These are phyloP conservation scores for Ustilago curta DNA, from an alignment of 1,284 basidiomycete genomes.

Conservation along the genomic window DNA sequence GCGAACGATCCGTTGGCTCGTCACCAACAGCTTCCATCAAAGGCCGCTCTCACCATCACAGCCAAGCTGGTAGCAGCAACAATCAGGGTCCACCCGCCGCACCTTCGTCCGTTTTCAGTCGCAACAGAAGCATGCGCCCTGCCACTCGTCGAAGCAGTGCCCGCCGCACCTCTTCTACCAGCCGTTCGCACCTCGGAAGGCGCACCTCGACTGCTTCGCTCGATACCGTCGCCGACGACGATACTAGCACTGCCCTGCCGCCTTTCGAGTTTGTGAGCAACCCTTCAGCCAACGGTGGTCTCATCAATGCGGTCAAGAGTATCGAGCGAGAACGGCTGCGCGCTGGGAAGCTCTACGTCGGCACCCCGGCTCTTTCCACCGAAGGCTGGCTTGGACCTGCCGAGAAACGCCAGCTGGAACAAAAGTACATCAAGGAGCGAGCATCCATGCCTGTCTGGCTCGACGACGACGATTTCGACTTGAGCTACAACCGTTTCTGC, in stretches of 20 bases:
- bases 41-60: constrained; percentile 19
- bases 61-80: constrained; percentile 9
- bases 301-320: constrained; percentile 67
- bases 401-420: constrained; percentile 74
- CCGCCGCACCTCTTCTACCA: constrained; percentile 40
- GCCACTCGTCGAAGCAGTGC: constrained; percentile 18
- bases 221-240: constrained; percentile 42
- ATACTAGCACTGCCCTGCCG: constrained; percentile 28
- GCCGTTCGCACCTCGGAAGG: constrained; percentile 36
- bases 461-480: constrained; percentile 74
- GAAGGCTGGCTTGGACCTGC: constrained; percentile 58
- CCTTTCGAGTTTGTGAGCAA: constrained; percentile 64
- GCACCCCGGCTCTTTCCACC: constrained; percentile 61
- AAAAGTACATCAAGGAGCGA: constrained; percentile 74
- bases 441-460: constrained; percentile 83
- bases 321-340: constrained; percentile 56
- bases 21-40: constrained; percentile 42
- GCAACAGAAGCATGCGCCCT: constrained; percentile 39
- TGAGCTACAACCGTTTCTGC: constrained; percentile 86
- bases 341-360: constrained; percentile 63
- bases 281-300: constrained; percentile 66
- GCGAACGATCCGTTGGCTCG: constrained; percentile 29
- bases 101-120: constrained; percentile 47
- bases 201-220: constrained; percentile 50
- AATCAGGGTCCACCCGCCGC: constrained; percentile 44